phyloP scores from a whole-genome alignment of 1,284 basidiomycete genomes.

The Rhodotorula sp. region DNA sequence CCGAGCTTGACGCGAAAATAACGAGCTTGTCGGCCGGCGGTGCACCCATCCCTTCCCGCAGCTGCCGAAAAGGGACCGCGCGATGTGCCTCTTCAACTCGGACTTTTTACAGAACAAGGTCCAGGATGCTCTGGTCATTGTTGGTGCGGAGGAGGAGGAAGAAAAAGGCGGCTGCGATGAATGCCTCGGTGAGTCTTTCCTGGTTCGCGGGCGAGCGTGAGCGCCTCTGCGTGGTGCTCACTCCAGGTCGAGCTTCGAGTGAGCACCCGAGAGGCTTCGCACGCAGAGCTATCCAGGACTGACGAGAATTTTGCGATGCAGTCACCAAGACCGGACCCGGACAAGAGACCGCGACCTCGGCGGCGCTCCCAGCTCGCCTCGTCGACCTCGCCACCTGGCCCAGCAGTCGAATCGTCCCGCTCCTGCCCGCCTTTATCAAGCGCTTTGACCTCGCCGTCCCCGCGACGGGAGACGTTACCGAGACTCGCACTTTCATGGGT shows the following conservation, averaged over 20 bases:
- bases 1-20: too few relatives aligned
- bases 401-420: slow-evolving; percentile 26
- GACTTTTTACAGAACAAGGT: slow-evolving; percentile 76
- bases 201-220: not conserved
- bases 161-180: not conserved
- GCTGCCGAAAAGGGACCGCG: slow-evolving; percentile 79
- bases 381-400: slow-evolving; percentile 54
- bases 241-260: not conserved
- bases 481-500: slow-evolving; percentile 77
- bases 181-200: not conserved
- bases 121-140: slow-evolving; percentile 73
- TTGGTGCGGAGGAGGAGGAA: slow-evolving; percentile 10
- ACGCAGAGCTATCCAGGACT: slow-evolving; percentile 37
- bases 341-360: too few relatives aligned
- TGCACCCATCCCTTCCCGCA: not conserved
- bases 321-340: not conserved
- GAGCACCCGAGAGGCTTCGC: too few relatives aligned
- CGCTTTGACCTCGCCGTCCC: slow-evolving; percentile 58
- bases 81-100: slow-evolving; percentile 82
- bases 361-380: slow-evolving; percentile 17
- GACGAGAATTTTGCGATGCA: not conserved
- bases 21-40: not conserved
- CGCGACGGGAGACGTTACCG: slow-evolving; percentile 38
- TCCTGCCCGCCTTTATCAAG: slow-evolving; percentile 52
- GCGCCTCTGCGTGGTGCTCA: not conserved